Conservation (phyloP, 2,329 filamentous ascomycete genomes). For the Aureobasidium namibiae region DNA sequence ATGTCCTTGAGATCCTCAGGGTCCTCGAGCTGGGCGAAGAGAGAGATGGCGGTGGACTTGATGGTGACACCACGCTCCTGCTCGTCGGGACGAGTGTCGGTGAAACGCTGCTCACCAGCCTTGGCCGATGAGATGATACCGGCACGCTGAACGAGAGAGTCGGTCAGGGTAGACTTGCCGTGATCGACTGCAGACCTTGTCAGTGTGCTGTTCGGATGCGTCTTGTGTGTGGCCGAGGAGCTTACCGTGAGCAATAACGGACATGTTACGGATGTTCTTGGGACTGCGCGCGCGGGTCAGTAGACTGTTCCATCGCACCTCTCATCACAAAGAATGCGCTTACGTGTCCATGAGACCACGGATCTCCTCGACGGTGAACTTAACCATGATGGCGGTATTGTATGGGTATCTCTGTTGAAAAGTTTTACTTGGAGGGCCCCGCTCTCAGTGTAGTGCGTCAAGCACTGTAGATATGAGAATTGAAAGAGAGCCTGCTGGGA, state of each 20-base stretch:
- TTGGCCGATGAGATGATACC: slow-evolving; percentile 99
- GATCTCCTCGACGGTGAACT: slow-evolving; percentile 98
- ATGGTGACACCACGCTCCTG: slow-evolving; percentile 99
- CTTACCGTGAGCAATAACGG: slow-evolving; percentile 95
- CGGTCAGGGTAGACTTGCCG: slow-evolving; percentile 99
- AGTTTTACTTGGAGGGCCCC: slow-evolving; percentile 21
- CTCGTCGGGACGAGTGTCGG: slow-evolving; percentile 93
- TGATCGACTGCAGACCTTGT: slow-evolving; percentile 65
- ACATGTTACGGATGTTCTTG: slow-evolving; percentile 83
- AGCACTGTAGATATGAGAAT: slow-evolving; percentile 11
- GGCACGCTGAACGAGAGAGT: slow-evolving; percentile 96
- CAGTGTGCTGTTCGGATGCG: not conserved
- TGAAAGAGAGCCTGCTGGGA: slow-evolving; percentile 21
- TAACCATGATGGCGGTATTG: slow-evolving; percentile 97
- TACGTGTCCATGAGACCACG: slow-evolving; percentile 60
- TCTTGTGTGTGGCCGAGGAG: not conserved
- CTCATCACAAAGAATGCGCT: not conserved
- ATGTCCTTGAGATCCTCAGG: slow-evolving; percentile 93
- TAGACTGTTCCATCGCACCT: not conserved
- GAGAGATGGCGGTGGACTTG: slow-evolving; percentile 99
- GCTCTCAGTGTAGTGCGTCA: slow-evolving; percentile 19
- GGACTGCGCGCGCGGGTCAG: slow-evolving; percentile 44
- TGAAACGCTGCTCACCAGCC: slow-evolving; percentile 91
- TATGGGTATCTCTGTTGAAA: slow-evolving; percentile 17
- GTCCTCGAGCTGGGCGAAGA: slow-evolving; percentile 77